Percentiles rank a stretch among this genome's conserved stretches.
These are phyloP conservation scores for Apostasia ramifera DNA, from an alignment of 106 monocot genomes.

Conservation along the genomic window DNA sequence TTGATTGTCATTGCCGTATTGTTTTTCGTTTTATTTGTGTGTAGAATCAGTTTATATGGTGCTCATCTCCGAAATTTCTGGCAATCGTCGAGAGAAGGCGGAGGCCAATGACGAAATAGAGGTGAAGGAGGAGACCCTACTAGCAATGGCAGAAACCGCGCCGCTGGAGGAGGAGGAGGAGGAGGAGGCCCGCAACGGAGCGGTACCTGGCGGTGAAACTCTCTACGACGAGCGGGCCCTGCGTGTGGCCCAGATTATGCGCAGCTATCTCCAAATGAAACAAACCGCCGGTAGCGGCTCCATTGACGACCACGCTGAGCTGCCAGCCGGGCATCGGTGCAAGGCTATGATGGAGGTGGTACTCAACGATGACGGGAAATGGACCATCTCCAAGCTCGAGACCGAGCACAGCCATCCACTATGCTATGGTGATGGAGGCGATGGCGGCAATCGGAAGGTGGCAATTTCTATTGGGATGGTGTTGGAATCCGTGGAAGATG, in stretches of 20 bases:
- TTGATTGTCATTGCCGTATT: no score
- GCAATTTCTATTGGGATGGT: conserved; percentile 28
- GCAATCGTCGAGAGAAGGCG: background rate
- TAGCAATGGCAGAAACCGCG: no score
- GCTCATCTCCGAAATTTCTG: background rate
- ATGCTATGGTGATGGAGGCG: background rate
- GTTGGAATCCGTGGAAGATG: conserved; percentile 44
- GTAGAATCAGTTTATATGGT: background rate
- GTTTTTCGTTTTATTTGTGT: no score
- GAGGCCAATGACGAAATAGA: background rate
- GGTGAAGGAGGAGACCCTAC: background rate
- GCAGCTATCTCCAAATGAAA: conserved; percentile 22
- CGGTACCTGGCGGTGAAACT: background rate
- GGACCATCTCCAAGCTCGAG: conserved; percentile 45
- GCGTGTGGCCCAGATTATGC: conserved; percentile 34
- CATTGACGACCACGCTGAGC: background rate
- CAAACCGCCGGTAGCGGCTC: background rate
- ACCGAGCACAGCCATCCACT: conserved; percentile 38
- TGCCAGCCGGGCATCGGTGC: conserved; percentile 18
- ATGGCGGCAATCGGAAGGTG: background rate
- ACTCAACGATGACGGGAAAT: conserved; percentile 26
- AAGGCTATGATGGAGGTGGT: conserved; percentile 56
- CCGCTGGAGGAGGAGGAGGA: no score
- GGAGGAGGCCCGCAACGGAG: background rate
- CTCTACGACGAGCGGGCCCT: background rate